These are phyloP conservation scores for Nemania sp. DNA, from an alignment of 2,329 filamentous ascomycete genomes.

Conservation along the genomic window DNA sequence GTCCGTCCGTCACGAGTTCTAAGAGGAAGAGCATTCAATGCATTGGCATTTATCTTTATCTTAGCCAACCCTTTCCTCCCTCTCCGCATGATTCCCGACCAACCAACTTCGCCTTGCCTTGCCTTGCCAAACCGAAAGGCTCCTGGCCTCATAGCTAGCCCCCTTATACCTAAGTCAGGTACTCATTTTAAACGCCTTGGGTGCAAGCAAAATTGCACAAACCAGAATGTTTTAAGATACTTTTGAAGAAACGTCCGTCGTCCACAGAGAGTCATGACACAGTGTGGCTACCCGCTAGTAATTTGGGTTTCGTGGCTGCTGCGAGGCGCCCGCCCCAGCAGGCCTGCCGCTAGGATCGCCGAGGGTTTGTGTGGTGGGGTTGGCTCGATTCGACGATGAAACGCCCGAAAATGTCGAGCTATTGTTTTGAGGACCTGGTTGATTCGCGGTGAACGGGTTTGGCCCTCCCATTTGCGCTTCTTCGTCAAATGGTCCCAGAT, in stretches of 20 bases:
- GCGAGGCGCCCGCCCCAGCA: constrained; percentile 20
- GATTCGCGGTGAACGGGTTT: constrained; percentile 27
- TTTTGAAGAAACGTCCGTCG: constrained; percentile 6
- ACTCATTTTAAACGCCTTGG: constrained; percentile 20
- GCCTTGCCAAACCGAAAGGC: neutral
- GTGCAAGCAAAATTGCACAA: constrained; percentile 14
- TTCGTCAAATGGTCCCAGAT: constrained; percentile 38
- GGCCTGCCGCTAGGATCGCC: constrained; percentile 9
- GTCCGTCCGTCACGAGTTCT: neutral
- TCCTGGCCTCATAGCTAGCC: neutral
- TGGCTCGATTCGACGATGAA: constrained; percentile 20
- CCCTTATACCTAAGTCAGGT: neutral
- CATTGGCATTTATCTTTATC: neutral
- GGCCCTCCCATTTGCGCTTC: constrained; percentile 40
- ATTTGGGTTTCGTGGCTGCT: constrained; percentile 12
- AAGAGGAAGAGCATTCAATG: constrained; percentile 3
- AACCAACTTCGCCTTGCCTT: no score
- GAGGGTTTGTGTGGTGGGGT: constrained; percentile 8
- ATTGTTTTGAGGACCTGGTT: constrained; percentile 12
- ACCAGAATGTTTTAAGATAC: constrained; percentile 10
- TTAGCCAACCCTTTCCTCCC: neutral
- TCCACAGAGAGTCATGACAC: neutral
- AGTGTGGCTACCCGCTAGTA: constrained; percentile 29
- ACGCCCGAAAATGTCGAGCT: constrained; percentile 26
- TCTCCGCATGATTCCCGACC: neutral